Evolutionary conservation across 2,329 filamentous ascomycete species (phyloP).

Genomic region (Teratosphaeria destructans): DNA sequence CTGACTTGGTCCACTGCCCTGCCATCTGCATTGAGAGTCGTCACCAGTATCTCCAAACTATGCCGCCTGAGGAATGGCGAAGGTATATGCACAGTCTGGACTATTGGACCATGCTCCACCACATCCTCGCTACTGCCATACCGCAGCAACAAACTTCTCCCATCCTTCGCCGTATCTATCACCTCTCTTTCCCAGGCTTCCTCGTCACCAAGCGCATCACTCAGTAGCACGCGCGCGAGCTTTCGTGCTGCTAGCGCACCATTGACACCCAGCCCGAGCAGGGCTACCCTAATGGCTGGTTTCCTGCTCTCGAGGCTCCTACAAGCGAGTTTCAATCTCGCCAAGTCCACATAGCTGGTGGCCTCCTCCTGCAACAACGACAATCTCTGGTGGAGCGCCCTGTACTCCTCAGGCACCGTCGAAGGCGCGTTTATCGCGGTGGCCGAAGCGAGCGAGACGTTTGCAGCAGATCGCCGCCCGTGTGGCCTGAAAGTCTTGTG

Average conservation of each 20-base stretch:
- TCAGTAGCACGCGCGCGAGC: constrained; percentile 52
- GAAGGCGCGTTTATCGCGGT: constrained; percentile 45
- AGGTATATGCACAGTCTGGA: constrained; percentile 53
- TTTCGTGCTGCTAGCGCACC: constrained; percentile 46
- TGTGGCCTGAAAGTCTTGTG: background rate
- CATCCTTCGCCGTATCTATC: constrained; percentile 23
- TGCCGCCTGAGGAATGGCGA: constrained; percentile 51
- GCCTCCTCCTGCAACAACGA: constrained; percentile 51
- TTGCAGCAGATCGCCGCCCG: constrained; percentile 9
- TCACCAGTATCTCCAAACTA: constrained; percentile 54
- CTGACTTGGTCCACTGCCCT: constrained; percentile 17
- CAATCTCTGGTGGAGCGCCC: constrained; percentile 51
- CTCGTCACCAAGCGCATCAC: constrained; percentile 34
- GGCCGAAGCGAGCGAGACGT: constrained; percentile 36
- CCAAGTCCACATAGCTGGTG: constrained; percentile 54
- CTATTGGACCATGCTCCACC: constrained; percentile 37
- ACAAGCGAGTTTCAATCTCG: constrained; percentile 60
- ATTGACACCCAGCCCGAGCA: constrained; percentile 28
- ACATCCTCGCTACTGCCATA: constrained; percentile 46
- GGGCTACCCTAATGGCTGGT: constrained; percentile 46
- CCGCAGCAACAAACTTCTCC: constrained; percentile 32
- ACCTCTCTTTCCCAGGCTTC: constrained; percentile 35
- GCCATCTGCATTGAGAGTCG: constrained; percentile 39
- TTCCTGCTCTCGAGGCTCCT: constrained; percentile 48
- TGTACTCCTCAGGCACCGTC: constrained; percentile 42